phyloP scores from a whole-genome alignment of 2,329 filamentous ascomycete species.

The Calonectria pteridis region DNA sequence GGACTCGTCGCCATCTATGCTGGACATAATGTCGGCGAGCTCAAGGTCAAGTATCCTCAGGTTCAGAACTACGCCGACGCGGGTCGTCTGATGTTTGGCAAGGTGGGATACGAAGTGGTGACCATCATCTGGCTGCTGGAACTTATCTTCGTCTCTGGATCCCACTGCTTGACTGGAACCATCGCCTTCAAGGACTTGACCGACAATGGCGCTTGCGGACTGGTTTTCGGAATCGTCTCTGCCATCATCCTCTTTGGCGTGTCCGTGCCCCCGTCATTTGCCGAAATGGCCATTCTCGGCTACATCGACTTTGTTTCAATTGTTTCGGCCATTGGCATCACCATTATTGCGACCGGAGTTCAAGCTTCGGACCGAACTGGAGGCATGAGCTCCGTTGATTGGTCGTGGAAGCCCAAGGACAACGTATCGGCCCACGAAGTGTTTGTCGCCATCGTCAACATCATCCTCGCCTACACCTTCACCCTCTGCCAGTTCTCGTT shows the following conservation, averaged over 20 bases:
- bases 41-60: constrained; percentile 28
- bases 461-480: constrained; percentile 29
- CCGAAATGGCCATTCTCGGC: constrained; percentile 25
- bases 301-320: constrained; percentile 27
- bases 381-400: constrained; percentile 23
- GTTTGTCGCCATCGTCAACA: constrained; percentile 27
- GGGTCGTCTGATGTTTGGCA: constrained; percentile 24
- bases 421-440: constrained; percentile 24
- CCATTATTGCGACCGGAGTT: constrained; percentile 24
- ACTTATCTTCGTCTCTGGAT: constrained; percentile 26
- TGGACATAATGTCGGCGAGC: constrained; percentile 24
- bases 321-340: constrained; percentile 23
- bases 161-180: constrained; percentile 26
- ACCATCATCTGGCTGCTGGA: constrained; percentile 20
- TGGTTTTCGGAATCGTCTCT: constrained; percentile 25
- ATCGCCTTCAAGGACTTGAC: constrained; percentile 27
- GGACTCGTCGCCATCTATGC: constrained; percentile 24
- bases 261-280: constrained; percentile 23
- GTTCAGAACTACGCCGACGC: constrained; percentile 26
- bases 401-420: constrained; percentile 23
- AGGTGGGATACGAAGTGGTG: constrained; percentile 22
- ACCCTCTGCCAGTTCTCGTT: constrained; percentile 27
- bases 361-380: constrained; percentile 10
- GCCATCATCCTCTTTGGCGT: constrained; percentile 26
- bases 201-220: constrained; percentile 18